Evolutionary conservation across 139 green algal species (phyloP).

Genomic region (Picochlorum sp.): DNA sequence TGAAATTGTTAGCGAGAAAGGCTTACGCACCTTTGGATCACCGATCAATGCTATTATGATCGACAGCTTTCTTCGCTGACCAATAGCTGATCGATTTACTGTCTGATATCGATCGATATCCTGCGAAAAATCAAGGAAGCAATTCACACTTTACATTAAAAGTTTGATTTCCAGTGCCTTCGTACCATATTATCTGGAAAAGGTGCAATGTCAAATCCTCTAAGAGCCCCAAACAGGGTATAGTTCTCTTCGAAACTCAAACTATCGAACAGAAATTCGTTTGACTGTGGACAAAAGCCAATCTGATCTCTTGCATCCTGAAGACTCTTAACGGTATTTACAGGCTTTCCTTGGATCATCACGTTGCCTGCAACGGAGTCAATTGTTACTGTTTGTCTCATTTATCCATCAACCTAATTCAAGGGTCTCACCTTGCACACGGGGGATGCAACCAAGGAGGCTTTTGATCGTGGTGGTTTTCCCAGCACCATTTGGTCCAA

Average conservation of each 20-base stretch:
- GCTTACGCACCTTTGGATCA: constrained; percentile 24
- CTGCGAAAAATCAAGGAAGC: too few relatives aligned
- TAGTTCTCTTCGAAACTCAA: constrained; percentile 89
- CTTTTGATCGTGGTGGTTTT: constrained; percentile 54
- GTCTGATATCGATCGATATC: too few relatives aligned
- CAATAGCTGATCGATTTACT: too few relatives aligned
- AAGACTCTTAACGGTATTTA: constrained; percentile 45
- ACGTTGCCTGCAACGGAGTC: constrained; percentile 45
- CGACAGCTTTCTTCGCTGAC: constrained; percentile 63
- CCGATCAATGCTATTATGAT: constrained; percentile 72
- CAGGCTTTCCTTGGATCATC: constrained; percentile 58
- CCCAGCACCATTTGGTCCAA: constrained; percentile 49
- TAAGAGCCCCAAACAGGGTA: constrained; percentile 77
- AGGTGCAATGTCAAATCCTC: constrained; percentile 31
- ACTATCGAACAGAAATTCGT: constrained; percentile 77
- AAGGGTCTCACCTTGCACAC: too few relatives aligned
- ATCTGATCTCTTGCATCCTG: constrained; percentile 57
- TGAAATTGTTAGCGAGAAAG: background rate
- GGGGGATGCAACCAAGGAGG: constrained; percentile 30
- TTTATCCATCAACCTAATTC: too few relatives aligned
- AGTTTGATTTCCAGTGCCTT: constrained; percentile 7
- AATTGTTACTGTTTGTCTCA: background rate
- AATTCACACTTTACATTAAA: too few relatives aligned
- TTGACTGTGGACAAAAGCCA: constrained; percentile 91
- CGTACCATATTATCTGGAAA: constrained; percentile 21